Base-by-base conservation (phyloP, 371 early-diverging fungal genomes). In the Coemansia sp. region DNA sequence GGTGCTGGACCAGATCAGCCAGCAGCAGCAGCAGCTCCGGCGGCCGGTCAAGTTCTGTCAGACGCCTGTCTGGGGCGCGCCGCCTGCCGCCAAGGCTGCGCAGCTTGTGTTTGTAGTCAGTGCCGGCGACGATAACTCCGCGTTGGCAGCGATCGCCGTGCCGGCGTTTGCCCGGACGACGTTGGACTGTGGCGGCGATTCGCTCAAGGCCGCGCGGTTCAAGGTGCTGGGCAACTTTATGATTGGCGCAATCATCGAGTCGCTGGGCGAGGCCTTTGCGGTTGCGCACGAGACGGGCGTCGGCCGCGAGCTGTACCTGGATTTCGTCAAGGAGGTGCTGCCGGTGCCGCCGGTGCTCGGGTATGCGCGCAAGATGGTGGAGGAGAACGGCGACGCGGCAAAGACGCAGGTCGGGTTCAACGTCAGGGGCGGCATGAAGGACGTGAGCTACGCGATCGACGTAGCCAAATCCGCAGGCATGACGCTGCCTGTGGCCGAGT, bases 171-270 rank as follows among this genome's bases (percentile, higher is more conserved):
- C 78, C 1, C 69, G 64, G n/a, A 63, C 60, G 9, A 48, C 67
- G 1, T 64, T 87, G 14, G 78, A 85, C 34, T 53, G 83, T 5
- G 84, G 88, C 8, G 74, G 81, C 1, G 77, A 86, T 58, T 77
- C 78, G 0, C 60, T 53, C 4, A 42, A 58, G 0, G 85, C 83
- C 1, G 77, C 82, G 5, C 72, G 74, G 2, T 76, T 87, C 55
- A 89, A 90, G 67, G 76, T 92, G 9, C 71, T 84, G 34, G 89
- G 89, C 39, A 90, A 90, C 66, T 89, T 82, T 56, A 79, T 88
- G 56, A 70, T 90, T 16, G 79, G 80, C 0, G 65, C 83, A 6
- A 57, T 81, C 4, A 76, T 88, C 11, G 88, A 89, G 64, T 52
- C 86, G 50, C 60, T 90, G 16, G 86, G 87, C 0, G 90, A 92